Base-by-base conservation (phyloP, 805 yeast genomes). In the Candida oleophila region DNA sequence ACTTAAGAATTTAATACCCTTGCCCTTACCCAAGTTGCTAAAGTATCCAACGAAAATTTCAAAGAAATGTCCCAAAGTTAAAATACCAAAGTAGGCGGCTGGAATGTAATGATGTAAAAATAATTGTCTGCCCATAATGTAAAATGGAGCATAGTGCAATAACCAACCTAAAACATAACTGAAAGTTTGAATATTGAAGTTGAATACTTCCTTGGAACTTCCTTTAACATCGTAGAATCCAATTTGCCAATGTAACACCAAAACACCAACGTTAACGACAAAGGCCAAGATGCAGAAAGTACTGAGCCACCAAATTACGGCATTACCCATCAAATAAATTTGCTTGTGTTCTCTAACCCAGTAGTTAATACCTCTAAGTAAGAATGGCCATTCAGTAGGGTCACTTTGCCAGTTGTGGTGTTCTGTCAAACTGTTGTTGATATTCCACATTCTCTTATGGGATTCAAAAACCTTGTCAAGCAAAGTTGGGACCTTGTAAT, bases 101-200 rank as follows among this genome's bases (percentile, higher is more conserved):
- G 97, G 97, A 55, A 94, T 70, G 66, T 92, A 92, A 67, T 91
- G 98, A 66, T 91, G 98, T 62, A 91, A 73, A 73, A 92, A 91
- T 68, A 91, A 68, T 70, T 91, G 97, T 70, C 98, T 83, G 20
- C 83, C 90, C 98, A 91, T 91, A 48, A 91, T 71, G 68, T 80
- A 84, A 44, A 88, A 87, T 54, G 96, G 95, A 45, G 75, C 61
- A 61, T 79, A 85, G 65, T 89, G 96, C 34, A 85, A 50, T 8
- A 63, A 69, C 87, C 90, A 89, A 38, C 95, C 96, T 7, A 80
- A 58, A 36, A 82, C 58, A 62, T 81, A 87, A 28, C 80, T 79
- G 47, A 83, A 67, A 22, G 77, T 76, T 57, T 84, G 87, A 44
- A 78, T 69, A 59, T 83, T 85, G 73, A 77, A 85, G 68, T 84